Percentiles rank a stretch among this genome's conserved stretches.
Conservation (phyloP, 2,329 filamentous ascomycete genomes). For the Mollisiaceae sp. region DNA sequence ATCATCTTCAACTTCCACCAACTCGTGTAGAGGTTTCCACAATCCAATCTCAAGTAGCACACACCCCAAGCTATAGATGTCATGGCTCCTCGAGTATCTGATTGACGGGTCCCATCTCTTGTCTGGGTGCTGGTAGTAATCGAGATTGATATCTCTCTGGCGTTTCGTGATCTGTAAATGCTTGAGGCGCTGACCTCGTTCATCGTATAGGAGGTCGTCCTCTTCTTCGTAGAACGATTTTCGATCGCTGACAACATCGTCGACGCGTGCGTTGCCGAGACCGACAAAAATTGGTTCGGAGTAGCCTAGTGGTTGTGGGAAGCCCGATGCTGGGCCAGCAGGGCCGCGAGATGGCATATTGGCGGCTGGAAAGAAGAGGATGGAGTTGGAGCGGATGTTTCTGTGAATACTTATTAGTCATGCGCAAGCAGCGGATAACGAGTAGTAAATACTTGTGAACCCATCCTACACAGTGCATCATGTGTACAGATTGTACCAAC, state of each 20-base stretch:
- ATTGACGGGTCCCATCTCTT: conserved; percentile 32
- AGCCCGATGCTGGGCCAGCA: conserved; percentile 44
- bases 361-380: conserved; percentile 51
- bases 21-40: conserved; percentile 49
- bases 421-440: conserved; percentile 2
- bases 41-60: conserved; percentile 56
- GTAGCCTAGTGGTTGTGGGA: conserved; percentile 35
- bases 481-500: conserved; percentile 52
- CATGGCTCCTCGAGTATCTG: conserved; percentile 46
- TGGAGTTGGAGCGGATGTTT: conserved; percentile 45
- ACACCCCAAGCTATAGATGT: conserved; percentile 55
- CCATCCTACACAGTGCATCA: conserved; percentile 59
- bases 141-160: conserved; percentile 40
- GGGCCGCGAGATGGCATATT: conserved; percentile 39
- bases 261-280: conserved; percentile 47
- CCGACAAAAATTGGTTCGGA: conserved; percentile 46
- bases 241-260: conserved; percentile 31
- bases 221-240: conserved; percentile 36
- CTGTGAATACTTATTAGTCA: conserved; percentile 17
- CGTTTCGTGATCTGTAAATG: conserved; percentile 46
- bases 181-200: conserved; percentile 21
- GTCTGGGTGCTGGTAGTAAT: conserved; percentile 39
- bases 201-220: conserved; percentile 33
- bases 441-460: conserved; percentile 50
- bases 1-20: conserved; percentile 33